Base-by-base conservation (phyloP, 2,329 filamentous ascomycete genomes). In the Lasiodiplodia hormozganensis region DNA sequence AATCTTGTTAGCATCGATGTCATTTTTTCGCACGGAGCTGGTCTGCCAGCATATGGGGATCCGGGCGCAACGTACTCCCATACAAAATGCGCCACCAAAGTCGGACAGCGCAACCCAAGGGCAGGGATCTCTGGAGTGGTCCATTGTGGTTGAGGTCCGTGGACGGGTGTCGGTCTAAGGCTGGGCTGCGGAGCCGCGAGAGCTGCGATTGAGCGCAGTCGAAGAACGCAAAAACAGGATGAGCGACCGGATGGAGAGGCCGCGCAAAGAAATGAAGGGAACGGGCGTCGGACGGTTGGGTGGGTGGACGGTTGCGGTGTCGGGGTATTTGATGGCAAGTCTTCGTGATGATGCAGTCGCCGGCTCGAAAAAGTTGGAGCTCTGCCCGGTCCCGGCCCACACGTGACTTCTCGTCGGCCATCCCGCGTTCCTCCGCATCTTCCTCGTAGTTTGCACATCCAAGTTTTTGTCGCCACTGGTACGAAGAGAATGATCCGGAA, bases 101-200 rank as follows among this genome's bases (percentile, higher is more conserved):
- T 99, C 96, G 83, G 94, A 97, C 74, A 98, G 87, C 73, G 96
- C 92, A 77, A 98, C 94, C 90, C 91, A 98, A 68, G 96, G 96
- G 83, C 96, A 98, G 71, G 96, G 96, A 83, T 98, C 96, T 84
- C 96, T 89, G 72, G 92, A 92, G 86, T 98, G 96, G 89, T 99
- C 95, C 92, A 97, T 96, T 67, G 52, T 77, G 70, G 34, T 57
- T 34, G 58, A 56, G 36, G 60, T 62, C 43, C 54, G 57, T 36
- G 43, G 62, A 43, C n/a, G 34, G 56, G 34, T 62, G 18, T 12
- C 12, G 47, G 23, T 40, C 57, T 47, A 36, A 31, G 16, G 49
- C 47, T 21, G 31, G 49, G 57, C 47, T 62, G 51, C 57, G 23
- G 65, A 51, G 47, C 43, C 25, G 34, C 57, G 65, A 54, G 6